Percentiles rank a stretch among this genome's conserved stretches.
Evolutionary conservation across 2,329 filamentous ascomycete species (phyloP).

Genomic region (Didymella sp.): DNA sequence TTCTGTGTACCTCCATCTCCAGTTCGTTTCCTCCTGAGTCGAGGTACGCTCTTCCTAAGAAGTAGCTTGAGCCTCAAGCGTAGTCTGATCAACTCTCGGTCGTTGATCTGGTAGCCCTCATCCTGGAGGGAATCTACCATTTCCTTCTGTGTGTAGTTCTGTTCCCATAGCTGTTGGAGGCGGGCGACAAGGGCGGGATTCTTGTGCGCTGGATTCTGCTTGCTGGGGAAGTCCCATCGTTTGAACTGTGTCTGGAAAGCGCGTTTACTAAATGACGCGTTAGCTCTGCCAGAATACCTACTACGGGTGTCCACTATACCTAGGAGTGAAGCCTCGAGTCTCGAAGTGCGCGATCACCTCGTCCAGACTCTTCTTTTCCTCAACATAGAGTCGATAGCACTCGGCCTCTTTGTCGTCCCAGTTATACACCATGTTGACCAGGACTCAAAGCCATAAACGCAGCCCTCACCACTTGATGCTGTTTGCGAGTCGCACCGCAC

Average conservation of each 20-base stretch:
- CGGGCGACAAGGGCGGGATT: constrained; percentile 71
- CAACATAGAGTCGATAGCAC: constrained; percentile 76
- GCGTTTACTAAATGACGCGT: constrained; percentile 65
- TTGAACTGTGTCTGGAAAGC: constrained; percentile 79
- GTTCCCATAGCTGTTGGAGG: constrained; percentile 79
- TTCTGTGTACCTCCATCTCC: constrained; percentile 19
- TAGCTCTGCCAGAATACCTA: not conserved
- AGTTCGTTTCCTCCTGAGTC: constrained; percentile 60
- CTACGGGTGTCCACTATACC: constrained; percentile 54
- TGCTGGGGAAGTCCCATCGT: constrained; percentile 79
- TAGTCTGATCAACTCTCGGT: constrained; percentile 73
- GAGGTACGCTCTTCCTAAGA: constrained; percentile 59
- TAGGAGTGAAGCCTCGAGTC: constrained; percentile 71
- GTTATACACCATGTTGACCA: constrained; percentile 57
- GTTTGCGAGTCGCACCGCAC: constrained; percentile 9
- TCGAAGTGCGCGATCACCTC: constrained; percentile 75
- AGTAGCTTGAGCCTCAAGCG: constrained; percentile 73
- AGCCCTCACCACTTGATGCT: not conserved
- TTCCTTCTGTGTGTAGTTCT: constrained; percentile 73
- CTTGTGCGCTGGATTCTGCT: constrained; percentile 75
- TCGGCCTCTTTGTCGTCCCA: constrained; percentile 71
- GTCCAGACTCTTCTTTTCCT: constrained; percentile 74
- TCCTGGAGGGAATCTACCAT: constrained; percentile 74
- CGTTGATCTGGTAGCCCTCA: constrained; percentile 76
- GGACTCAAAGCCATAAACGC: not conserved